Evolutionary conservation across 78 protist genomes (phyloP), one percentile per base, ranked within the genome.

Genomic region (Guillardia theta): DNA sequence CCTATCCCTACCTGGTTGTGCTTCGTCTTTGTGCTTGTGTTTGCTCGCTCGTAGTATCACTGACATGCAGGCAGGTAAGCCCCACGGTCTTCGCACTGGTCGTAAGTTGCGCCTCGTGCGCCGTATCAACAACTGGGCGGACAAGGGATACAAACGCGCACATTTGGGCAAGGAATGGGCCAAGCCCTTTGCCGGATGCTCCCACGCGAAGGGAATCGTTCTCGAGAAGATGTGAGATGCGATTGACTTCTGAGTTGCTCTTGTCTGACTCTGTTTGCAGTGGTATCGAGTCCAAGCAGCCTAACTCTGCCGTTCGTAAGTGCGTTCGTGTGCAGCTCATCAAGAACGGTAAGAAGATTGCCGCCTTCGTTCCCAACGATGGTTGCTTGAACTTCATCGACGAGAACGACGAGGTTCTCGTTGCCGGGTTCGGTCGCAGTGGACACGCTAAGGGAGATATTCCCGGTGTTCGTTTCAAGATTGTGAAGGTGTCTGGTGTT

Each of bases 401-500:
- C 76, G 99, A 99, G 96, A 99, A 99, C 97, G 99, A 99, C 96
- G 99, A 98, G 95, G 99, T 99, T 30, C 98, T 99, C 88, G 98
- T 99, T 19, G 98, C 99, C 94, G 99, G 99, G 64, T 98, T 99
- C 97, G 99, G 99, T 97, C 99, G 99, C 47, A 48, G 90, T 18
- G 99, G 99, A 46, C 99, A 99, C 97, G 98, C 99, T 88, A 99
- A 98, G 53, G 99, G 99, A 97, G 99, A 99, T 98, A 97, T 99
- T 94, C 99, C 99, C 83, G 99, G 99, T 48, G 99, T 98, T n/a
- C 99, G 99, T 19, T 99, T 99, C 99, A 98, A 98, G 98, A 98
- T 95, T 1, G 44, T 92, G 36, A 87, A 87, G 92, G 88, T 77
- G 53, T 87, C 99, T 45, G 98, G 98, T 77, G 98, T 98, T 48